Conservation (phyloP, 2,329 filamentous ascomycete genomes). For the Diplodia seriata region DNA sequence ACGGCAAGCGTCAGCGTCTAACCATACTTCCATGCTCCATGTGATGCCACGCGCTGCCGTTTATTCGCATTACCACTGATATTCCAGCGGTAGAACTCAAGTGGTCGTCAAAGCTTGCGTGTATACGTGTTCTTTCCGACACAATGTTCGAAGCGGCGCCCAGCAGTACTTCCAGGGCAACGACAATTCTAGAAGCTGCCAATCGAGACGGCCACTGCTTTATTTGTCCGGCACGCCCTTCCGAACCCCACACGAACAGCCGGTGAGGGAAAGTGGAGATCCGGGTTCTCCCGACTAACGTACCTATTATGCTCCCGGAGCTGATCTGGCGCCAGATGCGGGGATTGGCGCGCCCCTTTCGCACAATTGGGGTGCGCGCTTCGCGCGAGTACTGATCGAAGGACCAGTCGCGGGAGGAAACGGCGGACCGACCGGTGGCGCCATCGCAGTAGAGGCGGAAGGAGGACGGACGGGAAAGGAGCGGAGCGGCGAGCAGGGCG, state of each 20-base stretch:
- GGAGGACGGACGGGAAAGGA: constrained; percentile 42
- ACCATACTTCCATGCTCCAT: neutral
- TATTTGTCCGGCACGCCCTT: neutral
- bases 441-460: constrained; percentile 41
- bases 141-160: neutral
- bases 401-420: constrained; percentile 48
- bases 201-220: constrained; percentile 40
- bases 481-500: constrained; percentile 43
- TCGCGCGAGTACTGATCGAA: constrained; percentile 49
- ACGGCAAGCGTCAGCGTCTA: constrained; percentile 5
- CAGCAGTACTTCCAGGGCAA: neutral
- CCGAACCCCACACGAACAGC: neutral
- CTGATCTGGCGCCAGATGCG: constrained; percentile 54
- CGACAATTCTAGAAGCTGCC: constrained; percentile 34
- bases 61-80: neutral
- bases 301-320: constrained; percentile 56
- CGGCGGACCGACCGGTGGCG: constrained; percentile 38
- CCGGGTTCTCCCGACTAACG: constrained; percentile 21
- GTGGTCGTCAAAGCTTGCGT: neutral
- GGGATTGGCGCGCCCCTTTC: constrained; percentile 51
- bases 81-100: neutral
- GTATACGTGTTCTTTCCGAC: neutral
- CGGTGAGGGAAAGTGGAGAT: neutral
- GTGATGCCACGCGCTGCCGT: neutral
- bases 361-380: constrained; percentile 49